These are phyloP conservation scores for Fusarium verrucosum DNA, from an alignment of 2,329 filamentous ascomycete species.

Conservation along the genomic window DNA sequence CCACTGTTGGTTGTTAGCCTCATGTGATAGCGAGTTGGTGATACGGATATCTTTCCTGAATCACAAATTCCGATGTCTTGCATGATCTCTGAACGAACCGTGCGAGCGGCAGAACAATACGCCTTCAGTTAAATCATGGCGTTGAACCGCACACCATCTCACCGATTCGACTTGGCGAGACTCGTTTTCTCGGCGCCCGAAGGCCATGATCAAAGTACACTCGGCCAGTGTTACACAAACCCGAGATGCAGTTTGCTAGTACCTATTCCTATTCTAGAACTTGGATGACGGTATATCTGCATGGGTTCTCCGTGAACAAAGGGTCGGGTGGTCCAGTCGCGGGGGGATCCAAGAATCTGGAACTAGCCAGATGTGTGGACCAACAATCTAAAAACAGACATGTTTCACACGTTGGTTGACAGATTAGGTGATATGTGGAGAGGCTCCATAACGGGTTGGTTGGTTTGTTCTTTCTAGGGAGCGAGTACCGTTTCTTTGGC, in stretches of 20 bases:
- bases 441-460: background rate
- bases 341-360: background rate
- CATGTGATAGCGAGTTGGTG: background rate
- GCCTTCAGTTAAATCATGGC: background rate
- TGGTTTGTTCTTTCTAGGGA: background rate
- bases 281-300: background rate
- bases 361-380: background rate
- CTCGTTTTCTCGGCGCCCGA: background rate
- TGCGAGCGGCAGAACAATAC: constrained; percentile 1
- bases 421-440: background rate
- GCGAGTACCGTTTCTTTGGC: background rate
- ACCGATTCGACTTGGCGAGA: constrained; percentile 6
- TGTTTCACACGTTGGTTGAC: background rate
- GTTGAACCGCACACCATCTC: background rate
- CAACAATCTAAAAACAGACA: background rate
- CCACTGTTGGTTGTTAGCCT: constrained; percentile 8
- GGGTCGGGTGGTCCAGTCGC: background rate
- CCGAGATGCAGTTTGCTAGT: background rate
- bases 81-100: background rate
- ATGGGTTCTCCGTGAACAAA: background rate
- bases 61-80: background rate
- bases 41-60: background rate
- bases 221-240: background rate
- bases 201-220: background rate
- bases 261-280: background rate